Base-by-base conservation (phyloP, 441 rosid species). In the Brassica balearica region DNA sequence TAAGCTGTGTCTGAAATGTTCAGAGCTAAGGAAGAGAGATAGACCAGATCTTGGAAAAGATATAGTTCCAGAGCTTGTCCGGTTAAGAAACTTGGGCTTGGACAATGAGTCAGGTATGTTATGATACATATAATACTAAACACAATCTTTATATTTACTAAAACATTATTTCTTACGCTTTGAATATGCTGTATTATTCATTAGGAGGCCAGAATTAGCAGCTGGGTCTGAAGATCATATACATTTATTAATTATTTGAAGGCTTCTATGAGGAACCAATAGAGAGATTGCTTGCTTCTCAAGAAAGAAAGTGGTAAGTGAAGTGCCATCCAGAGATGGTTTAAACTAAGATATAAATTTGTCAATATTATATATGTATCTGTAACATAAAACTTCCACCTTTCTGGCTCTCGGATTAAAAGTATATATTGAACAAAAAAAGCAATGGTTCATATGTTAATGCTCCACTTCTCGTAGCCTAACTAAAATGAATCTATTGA, bases 1-100 rank as follows among this genome's bases (percentile, higher is more conserved):
- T 11, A 85, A 86, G 79, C 29, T 91, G 77, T 85, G 90, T 17
- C 70, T 87, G 11, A 70, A 56, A 72, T 91, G 96, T 72, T 77
- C 88, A 22, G 92, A 91, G 84, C 82, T 91, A 70, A 85, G 91
- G 72, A 85, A 89, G 77, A 88, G 36, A 80, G 96, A 91, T 76
- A 81, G 94, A 80, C 94, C 96, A 32, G 87, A 84, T 81, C 93
- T 91, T 55, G 86, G 88, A 20, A 84, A 79, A 0, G 88, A 78
- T 48, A 67, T 91, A 56, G 79, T 91, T 55, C 92, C 94, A 19
- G 92, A 87, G 77, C 90, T 91, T 68, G 76, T 76, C 65, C 76
- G 89, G 15, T 81, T 89, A 77, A 81, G 78, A 83, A 86, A 62
- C 34, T 68, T 87, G 53, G 94, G 85, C 43, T 75, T 64, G 70